phyloP scores from a whole-genome alignment of 1,284 basidiomycete species.

The Ceratobasidium sp. region DNA sequence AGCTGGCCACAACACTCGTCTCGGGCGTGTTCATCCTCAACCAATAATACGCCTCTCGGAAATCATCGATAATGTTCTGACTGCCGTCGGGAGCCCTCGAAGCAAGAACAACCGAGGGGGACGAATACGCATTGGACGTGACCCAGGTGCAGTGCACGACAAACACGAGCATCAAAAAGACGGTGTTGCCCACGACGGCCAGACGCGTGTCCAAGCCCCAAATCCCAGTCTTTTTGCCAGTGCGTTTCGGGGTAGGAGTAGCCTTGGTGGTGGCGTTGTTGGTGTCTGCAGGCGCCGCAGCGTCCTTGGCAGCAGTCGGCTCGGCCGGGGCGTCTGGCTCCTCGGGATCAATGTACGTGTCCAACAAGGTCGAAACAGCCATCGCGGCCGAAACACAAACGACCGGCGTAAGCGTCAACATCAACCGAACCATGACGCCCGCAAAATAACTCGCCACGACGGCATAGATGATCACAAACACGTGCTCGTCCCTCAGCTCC shows the following conservation, averaged over 20 bases:
- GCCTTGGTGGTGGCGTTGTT: constrained; percentile 44
- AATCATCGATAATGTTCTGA: constrained; percentile 98
- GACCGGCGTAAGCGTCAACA: constrained; percentile 91
- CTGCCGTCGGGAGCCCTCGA: constrained; percentile 83
- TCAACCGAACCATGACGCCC: constrained; percentile 97
- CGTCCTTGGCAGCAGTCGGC: constrained; percentile 47
- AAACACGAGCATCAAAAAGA: constrained; percentile 85
- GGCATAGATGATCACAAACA: constrained; percentile 99
- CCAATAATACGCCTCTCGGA: constrained; percentile 99
- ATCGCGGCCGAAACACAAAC: constrained; percentile 93
- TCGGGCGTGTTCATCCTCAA: constrained; percentile 92
- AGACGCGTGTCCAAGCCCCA: constrained; percentile 87
- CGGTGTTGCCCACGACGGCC: constrained; percentile 77
- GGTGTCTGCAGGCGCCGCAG: constrained; percentile 47
- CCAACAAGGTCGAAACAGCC: constrained; percentile 86
- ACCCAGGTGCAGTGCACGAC: constrained; percentile 98
- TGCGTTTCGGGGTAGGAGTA: constrained; percentile 54
- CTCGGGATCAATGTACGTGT: constrained; percentile 81
- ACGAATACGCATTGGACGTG: constrained; percentile 94
- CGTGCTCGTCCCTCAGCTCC: constrained; percentile 93
- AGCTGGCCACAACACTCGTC: constrained; percentile 95
- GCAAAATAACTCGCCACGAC: constrained; percentile 98
- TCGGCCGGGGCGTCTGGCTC: constrained; percentile 49
- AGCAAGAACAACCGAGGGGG: constrained; percentile 94
- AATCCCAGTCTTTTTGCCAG: constrained; percentile 64